These are phyloP conservation scores for Fulvia fulva DNA, from an alignment of 2,329 filamentous ascomycete species.

Conservation along the genomic window DNA sequence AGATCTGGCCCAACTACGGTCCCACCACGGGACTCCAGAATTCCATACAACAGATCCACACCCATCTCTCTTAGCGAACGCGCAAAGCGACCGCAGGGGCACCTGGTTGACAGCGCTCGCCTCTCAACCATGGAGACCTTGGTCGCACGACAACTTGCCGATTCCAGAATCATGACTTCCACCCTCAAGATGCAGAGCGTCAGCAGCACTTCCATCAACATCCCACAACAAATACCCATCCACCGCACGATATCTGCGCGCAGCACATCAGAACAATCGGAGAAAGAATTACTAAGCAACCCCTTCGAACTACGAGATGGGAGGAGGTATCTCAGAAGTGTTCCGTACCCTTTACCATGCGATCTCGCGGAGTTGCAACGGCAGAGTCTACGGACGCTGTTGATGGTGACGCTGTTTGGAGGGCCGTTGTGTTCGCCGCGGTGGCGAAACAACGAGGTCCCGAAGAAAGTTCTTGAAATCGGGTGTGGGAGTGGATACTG, in stretches of 20 bases:
- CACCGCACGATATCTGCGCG: constrained; percentile 3
- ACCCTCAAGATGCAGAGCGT: neutral
- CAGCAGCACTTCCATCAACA: neutral
- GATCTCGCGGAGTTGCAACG: constrained; percentile 84
- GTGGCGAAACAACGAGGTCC: constrained; percentile 61
- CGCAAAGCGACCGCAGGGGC: neutral
- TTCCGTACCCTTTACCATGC: constrained; percentile 80
- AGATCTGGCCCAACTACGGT: neutral
- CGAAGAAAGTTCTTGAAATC: constrained; percentile 75
- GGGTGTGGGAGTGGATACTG: constrained; percentile 86
- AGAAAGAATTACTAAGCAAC: constrained; percentile 10
- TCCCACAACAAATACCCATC: neutral
- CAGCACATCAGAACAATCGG: constrained; percentile 8
- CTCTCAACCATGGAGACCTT: constrained; percentile 8
- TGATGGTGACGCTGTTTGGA: constrained; percentile 77
- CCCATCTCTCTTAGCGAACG: neutral
- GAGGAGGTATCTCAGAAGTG: constrained; percentile 76
- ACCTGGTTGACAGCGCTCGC: neutral
- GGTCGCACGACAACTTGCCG: neutral
- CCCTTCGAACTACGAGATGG: constrained; percentile 63
- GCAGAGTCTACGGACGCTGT: constrained; percentile 77
- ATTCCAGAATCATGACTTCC: neutral
- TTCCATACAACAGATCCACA: neutral
- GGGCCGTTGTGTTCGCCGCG: constrained; percentile 70
- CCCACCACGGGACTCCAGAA: constrained; percentile 5